Conservation (phyloP, 768 basidiomycete species). For the Atractiella rhizophila region DNA sequence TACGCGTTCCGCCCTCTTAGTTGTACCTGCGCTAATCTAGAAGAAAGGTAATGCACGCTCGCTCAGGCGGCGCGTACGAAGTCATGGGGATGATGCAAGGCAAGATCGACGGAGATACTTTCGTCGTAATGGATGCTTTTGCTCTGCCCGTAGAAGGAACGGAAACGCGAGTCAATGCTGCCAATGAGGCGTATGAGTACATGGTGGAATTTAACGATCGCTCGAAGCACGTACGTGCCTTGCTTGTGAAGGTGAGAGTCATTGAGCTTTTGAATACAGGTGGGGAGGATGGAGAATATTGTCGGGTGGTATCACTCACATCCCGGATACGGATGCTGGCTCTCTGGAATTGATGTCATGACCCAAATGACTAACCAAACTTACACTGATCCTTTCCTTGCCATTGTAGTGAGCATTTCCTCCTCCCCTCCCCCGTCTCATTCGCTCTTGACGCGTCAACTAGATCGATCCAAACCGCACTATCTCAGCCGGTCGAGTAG, state of each 20-base stretch:
- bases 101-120: constrained; percentile 35
- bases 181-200: constrained; percentile 85
- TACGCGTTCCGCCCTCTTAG: constrained; percentile 9
- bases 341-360: constrained; percentile 93
- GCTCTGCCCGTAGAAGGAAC: constrained; percentile 94
- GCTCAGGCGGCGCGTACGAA: constrained; percentile 89
- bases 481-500: constrained; percentile 91
- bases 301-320: constrained; percentile 99
- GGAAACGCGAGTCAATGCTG: constrained; percentile 90
- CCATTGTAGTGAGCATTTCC: constrained; percentile 50
- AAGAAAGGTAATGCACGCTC: constrained; percentile 40
- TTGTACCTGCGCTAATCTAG: background rate
- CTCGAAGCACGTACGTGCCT: constrained; percentile 39
- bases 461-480: constrained; percentile 96
- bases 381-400: constrained; percentile 86
- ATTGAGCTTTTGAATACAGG: constrained; percentile 9
- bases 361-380: constrained; percentile 89
- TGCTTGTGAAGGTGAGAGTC: background rate
- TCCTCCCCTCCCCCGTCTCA: background rate
- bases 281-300: constrained; percentile 32
- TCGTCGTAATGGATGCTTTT: constrained; percentile 74
- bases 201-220: constrained; percentile 81
- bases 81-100: constrained; percentile 99
- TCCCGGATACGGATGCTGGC: constrained; percentile 97
- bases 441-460: no score